phyloP scores from a whole-genome alignment of 495 filamentous ascomycete species.

The Penicillium simplicissimum region DNA sequence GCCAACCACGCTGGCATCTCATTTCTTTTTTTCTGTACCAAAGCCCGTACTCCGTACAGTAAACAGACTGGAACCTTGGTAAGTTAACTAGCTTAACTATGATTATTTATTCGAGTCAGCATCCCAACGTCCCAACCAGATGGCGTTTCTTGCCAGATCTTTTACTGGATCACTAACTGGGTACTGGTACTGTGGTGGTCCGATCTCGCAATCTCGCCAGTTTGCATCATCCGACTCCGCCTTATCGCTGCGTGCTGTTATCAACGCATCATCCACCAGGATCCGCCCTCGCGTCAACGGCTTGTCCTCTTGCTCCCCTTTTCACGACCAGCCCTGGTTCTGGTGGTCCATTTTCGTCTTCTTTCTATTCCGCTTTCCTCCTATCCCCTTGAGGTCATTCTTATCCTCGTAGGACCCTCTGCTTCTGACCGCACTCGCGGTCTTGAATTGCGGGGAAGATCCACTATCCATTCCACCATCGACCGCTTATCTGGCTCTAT shows the following conservation, averaged over 20 bases:
- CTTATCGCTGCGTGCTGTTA: conserved; percentile 20
- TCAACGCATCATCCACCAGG: conserved; percentile 26
- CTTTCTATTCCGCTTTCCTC: background rate
- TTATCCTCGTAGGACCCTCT: background rate
- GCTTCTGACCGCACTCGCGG: conserved; percentile 17
- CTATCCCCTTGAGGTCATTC: background rate
- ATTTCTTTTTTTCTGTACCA: background rate
- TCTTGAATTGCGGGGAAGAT: conserved; percentile 28
- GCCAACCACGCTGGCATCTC: background rate
- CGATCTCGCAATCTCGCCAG: conserved; percentile 27
- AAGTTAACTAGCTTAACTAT: background rate
- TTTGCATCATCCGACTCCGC: conserved; percentile 22
- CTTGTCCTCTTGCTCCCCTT: background rate
- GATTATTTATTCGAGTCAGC: background rate
- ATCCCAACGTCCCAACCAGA: background rate
- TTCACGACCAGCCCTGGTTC: background rate
- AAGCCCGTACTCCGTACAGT: background rate
- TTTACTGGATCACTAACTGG: background rate
- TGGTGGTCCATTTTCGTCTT: background rate
- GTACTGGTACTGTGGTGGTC: background rate
- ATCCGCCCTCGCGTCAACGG: background rate
- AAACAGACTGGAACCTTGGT: background rate
- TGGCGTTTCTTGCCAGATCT: background rate
- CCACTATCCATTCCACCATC: conserved; percentile 18
- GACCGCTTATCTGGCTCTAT: conserved; percentile 12